phyloP scores from a whole-genome alignment of 2,329 filamentous ascomycete genomes.

The Aspergillus nomiae region DNA sequence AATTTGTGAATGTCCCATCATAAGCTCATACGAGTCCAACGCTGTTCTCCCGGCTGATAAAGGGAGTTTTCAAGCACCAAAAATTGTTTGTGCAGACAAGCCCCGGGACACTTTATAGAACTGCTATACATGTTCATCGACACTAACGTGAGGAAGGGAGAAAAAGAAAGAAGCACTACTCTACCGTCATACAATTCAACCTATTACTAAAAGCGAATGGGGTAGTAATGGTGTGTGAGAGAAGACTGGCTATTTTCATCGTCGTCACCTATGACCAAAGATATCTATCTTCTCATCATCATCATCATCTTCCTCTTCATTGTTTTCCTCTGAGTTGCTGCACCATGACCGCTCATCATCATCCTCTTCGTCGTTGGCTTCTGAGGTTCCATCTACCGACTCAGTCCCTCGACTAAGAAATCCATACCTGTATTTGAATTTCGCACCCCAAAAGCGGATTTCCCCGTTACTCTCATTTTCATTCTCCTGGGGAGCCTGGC shows the following conservation, averaged over 20 bases:
- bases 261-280: slow-evolving; percentile 53
- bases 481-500: slow-evolving; percentile 19
- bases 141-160: not conserved
- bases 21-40: not conserved
- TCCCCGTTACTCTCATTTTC: slow-evolving; percentile 59
- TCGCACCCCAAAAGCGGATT: slow-evolving; percentile 60
- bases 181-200: not conserved
- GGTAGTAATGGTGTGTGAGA: not conserved
- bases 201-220: not conserved
- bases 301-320: slow-evolving; percentile 55
- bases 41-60: not conserved
- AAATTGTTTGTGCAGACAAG: not conserved
- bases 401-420: slow-evolving; percentile 34
- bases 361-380: slow-evolving; percentile 23
- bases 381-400: slow-evolving; percentile 24
- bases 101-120: not conserved
- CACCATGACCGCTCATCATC: slow-evolving; percentile 16
- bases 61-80: not conserved
- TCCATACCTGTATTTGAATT: slow-evolving; percentile 43
- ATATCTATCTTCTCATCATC: slow-evolving; percentile 53
- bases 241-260: not conserved
- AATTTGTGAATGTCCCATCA: no score
- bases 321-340: slow-evolving; percentile 42
- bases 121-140: not conserved
- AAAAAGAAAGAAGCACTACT: not conserved